Evolutionary conservation across 2,329 filamentous ascomycete genomes (phyloP).

Genomic region (Bipolaris bicolor): DNA sequence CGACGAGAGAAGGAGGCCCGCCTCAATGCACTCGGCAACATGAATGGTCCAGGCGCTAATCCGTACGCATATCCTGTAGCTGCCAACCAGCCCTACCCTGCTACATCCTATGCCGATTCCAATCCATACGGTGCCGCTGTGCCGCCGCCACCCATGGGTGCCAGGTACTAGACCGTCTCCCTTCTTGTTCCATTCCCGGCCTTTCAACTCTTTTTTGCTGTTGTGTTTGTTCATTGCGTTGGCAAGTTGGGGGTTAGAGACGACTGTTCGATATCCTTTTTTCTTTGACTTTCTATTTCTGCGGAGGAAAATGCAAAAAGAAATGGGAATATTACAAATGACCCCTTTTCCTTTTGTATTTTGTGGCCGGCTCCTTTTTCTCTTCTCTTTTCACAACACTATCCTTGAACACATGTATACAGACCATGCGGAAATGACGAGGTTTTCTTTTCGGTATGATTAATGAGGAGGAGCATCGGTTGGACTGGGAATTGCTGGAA

Average conservation of each 20-base stretch:
- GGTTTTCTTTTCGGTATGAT: neutral
- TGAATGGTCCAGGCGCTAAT: slow-evolving; percentile 43
- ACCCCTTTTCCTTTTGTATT: slow-evolving; percentile 1
- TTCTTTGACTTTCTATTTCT: neutral
- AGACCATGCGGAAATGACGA: neutral
- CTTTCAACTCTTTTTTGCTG: neutral
- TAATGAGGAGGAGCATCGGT: neutral
- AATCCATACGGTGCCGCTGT: slow-evolving; percentile 53
- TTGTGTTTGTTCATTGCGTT: neutral
- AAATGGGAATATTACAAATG: slow-evolving; percentile 2
- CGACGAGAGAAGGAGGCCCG: slow-evolving; percentile 54
- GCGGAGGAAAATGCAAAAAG: neutral
- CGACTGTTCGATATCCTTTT: slow-evolving; percentile 6
- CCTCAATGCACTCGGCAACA: slow-evolving; percentile 48
- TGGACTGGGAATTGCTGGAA: neutral
- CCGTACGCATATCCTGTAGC: slow-evolving; percentile 49
- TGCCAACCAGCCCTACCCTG: slow-evolving; percentile 44
- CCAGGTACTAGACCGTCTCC: slow-evolving; percentile 37
- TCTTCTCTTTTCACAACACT: no score
- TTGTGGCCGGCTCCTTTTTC: neutral
- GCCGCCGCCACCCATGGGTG: slow-evolving; percentile 50
- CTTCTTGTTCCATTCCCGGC: neutral
- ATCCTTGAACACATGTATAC: neutral
- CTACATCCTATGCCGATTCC: slow-evolving; percentile 50
- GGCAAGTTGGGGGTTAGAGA: slow-evolving; percentile 3